phyloP scores from a whole-genome alignment of 805 yeast species.

The Danielia reshetovae region DNA sequence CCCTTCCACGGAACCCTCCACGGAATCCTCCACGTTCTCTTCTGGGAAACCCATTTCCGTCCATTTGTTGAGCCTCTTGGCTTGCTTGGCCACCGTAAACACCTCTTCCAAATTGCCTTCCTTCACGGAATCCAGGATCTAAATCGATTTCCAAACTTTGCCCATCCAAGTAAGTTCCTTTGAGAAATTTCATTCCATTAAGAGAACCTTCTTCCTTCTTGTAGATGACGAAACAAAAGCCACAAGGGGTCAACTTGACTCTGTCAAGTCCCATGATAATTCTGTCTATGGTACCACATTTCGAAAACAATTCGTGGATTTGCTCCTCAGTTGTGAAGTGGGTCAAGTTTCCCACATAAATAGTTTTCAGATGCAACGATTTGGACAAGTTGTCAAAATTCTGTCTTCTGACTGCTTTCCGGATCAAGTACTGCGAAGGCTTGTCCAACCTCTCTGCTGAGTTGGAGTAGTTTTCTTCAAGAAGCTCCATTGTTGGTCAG shows the following conservation, averaged over 20 bases:
- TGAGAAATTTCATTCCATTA: slow-evolving; percentile 76
- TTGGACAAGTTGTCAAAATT: slow-evolving; percentile 59
- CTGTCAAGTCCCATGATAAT: slow-evolving; percentile 95
- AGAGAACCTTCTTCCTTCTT: slow-evolving; percentile 65
- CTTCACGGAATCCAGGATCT: slow-evolving; percentile 95
- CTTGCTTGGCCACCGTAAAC: slow-evolving; percentile 86
- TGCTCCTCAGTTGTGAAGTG: slow-evolving; percentile 95
- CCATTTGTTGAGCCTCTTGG: slow-evolving; percentile 47
- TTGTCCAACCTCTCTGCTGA: slow-evolving; percentile 66
- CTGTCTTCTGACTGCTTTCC: slow-evolving; percentile 55
- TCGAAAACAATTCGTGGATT: slow-evolving; percentile 78
- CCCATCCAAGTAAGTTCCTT: slow-evolving; percentile 81
- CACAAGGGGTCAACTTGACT: slow-evolving; percentile 89
- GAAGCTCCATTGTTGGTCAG: slow-evolving; percentile 28
- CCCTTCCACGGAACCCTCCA: slow-evolving; percentile 43
- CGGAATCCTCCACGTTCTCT: slow-evolving; percentile 30
- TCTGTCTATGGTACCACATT: slow-evolving; percentile 72
- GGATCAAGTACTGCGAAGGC: slow-evolving; percentile 65
- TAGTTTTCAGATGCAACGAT: slow-evolving; percentile 65
- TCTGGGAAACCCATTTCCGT: slow-evolving; percentile 16
- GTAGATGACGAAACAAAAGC: slow-evolving; percentile 90
- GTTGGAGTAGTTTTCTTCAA: slow-evolving; percentile 49
- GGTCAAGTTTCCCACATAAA: slow-evolving; percentile 88
- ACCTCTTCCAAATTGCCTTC: slow-evolving; percentile 95
- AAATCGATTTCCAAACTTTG: slow-evolving; percentile 79